Evolutionary conservation across 768 basidiomycete genomes (phyloP).

Genomic region (Termitomyces titanicus): DNA sequence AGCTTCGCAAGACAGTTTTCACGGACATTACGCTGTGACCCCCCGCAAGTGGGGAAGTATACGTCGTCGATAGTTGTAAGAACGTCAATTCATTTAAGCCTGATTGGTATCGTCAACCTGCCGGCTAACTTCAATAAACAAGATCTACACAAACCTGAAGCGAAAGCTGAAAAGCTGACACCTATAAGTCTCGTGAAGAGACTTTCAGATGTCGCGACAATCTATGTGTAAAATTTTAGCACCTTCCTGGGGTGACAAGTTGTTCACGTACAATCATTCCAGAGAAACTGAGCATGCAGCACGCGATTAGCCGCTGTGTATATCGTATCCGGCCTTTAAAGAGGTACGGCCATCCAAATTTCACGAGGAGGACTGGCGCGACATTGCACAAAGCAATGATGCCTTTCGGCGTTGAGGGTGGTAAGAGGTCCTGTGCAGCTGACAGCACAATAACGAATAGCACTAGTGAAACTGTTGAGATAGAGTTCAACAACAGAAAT

Average conservation of each 20-base stretch:
- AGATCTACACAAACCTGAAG: constrained; percentile 53
- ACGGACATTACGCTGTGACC: constrained; percentile 79
- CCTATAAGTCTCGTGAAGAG: constrained; percentile 72
- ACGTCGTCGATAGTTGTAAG: constrained; percentile 84
- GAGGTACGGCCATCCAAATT: constrained; percentile 89
- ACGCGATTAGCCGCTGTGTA: constrained; percentile 67
- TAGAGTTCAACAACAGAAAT: background rate
- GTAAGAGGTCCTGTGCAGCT: constrained; percentile 91
- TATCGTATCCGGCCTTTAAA: constrained; percentile 86
- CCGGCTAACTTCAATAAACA: background rate
- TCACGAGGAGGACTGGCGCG: constrained; percentile 78
- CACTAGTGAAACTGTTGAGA: constrained; percentile 40
- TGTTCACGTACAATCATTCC: constrained; percentile 78
- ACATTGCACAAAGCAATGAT: constrained; percentile 96
- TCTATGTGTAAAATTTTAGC: constrained; percentile 36
- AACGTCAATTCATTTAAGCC: constrained; percentile 94
- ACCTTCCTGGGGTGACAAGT: constrained; percentile 3
- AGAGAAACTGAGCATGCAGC: constrained; percentile 66
- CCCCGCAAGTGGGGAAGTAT: constrained; percentile 56
- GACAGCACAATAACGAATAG: constrained; percentile 96
- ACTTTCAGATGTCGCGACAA: constrained; percentile 69
- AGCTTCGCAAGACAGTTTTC: background rate
- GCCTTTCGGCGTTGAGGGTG: constrained; percentile 88
- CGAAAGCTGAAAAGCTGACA: constrained; percentile 78
- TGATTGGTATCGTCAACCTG: constrained; percentile 20